These are phyloP conservation scores for Phytophthora litchii DNA, from an alignment of 352 stramenopile species.

Conservation along the genomic window DNA sequence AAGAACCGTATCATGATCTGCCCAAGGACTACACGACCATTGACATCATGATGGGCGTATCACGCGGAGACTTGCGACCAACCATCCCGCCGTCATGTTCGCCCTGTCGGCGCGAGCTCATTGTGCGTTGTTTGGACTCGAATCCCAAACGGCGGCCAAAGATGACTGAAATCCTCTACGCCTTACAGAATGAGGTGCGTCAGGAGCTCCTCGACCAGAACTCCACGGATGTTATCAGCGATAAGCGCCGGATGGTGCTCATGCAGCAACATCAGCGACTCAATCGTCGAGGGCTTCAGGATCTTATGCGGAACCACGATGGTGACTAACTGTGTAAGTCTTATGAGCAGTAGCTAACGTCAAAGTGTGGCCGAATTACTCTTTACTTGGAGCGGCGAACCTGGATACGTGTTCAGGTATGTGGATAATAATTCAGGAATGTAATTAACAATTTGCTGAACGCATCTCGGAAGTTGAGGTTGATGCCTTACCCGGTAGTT, in stretches of 20 bases:
- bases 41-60: constrained; percentile 85
- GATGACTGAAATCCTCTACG: constrained; percentile 81
- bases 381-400: constrained; percentile 10
- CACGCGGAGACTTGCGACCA: constrained; percentile 58
- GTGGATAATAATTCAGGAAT: constrained; percentile 11
- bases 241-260: constrained; percentile 71
- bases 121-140: constrained; percentile 65
- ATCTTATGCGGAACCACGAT: constrained; percentile 46
- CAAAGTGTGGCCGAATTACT: constrained; percentile 1
- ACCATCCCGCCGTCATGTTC: constrained; percentile 69
- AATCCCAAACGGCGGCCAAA: constrained; percentile 62
- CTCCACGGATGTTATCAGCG: constrained; percentile 59
- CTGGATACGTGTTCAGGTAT: constrained; percentile 6
- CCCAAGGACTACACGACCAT: constrained; percentile 66
- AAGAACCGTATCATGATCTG: constrained; percentile 74
- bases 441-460: constrained; percentile 12
- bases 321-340: constrained; percentile 22
- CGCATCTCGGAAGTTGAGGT: not conserved
- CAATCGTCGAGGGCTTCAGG: constrained; percentile 69
- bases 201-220: constrained; percentile 77
- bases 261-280: constrained; percentile 81
- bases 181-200: constrained; percentile 76
- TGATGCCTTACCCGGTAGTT: constrained; percentile 2
- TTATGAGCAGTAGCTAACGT: not conserved
- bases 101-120: constrained; percentile 66